Evolutionary conservation across 805 yeast species (phyloP), one percentile per base, ranked within the genome.

Genomic region (Vanderwaltozyma verrucispora): DNA sequence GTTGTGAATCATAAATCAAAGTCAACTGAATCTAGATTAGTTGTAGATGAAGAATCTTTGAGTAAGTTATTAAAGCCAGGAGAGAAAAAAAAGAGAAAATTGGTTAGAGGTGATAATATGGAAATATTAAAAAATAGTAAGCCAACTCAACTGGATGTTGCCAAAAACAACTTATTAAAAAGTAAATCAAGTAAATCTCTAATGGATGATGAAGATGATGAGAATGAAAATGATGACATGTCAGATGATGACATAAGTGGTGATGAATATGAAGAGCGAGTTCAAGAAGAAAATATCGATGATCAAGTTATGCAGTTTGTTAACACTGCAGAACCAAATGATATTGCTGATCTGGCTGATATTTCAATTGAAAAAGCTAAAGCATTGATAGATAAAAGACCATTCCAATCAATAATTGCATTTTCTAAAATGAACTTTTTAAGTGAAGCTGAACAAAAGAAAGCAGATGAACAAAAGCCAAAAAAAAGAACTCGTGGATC

Each of bases 301-400:
- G 67, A 67, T 13, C 77, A 84, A 41, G 74, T 86, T 19, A 62
- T 88, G 33, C 73, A 77, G 32, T 87, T 92, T 48, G 67, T 89
- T 45, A 92, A 92, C 59, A 72, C 75, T 11, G 89, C 94, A 1
- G 73, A 82, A 13, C 67, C 65, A 2, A 74, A 77, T 39, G 95
- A 88, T 54, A 64, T 92, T 32, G 72, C 80, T 10, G 97, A 89
- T 61, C 75, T 88, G 24, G 75, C 92, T 6, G 77, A 77, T 21
- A 77, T 86, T 34, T 65, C 75, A 1, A 77, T 83, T 10, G 72
- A 69, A 8, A 66, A 74, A 21, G 96, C 94, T 0, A 71, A 75
- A 24, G 44, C 65, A 6, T 62, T 92, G 14, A 68, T 84, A n/a
- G 60, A 68, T 5, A 66, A 69, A 40, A 69, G 98, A 48, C 96